Percentiles rank a stretch among this genome's conserved stretches.
Conservation (phyloP, 441 rosid species). For the Croton laevigatus region DNA sequence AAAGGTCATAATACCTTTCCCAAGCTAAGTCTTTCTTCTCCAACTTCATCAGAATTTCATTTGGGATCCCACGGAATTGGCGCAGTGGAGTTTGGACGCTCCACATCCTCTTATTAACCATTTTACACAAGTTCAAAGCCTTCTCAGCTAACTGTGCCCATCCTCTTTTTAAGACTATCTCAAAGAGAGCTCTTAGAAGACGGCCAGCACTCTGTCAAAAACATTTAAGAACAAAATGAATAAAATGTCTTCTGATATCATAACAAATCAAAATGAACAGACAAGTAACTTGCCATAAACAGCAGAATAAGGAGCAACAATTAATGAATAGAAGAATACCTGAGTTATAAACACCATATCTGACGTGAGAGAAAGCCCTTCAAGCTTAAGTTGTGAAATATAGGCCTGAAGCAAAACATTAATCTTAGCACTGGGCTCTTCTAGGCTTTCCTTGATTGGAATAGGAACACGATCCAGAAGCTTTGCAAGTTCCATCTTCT, state of each 20-base stretch:
- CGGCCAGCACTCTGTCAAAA: slow-evolving; percentile 79
- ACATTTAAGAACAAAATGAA: slow-evolving; percentile 14
- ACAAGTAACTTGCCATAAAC: slow-evolving; percentile 5
- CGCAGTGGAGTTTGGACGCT: slow-evolving; percentile 92
- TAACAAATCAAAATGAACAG: slow-evolving; percentile 14
- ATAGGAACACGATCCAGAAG: slow-evolving; percentile 90
- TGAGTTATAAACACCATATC: slow-evolving; percentile 97
- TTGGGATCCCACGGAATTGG: slow-evolving; percentile 80
- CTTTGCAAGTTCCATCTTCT: slow-evolving; percentile 96
- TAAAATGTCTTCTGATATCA: neutral
- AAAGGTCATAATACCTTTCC: slow-evolving; percentile 92
- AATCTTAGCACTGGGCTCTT: slow-evolving; percentile 95
- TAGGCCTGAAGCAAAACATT: slow-evolving; percentile 94
- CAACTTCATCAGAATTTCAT: slow-evolving; percentile 75
- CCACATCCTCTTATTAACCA: slow-evolving; percentile 97
- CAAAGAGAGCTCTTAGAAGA: slow-evolving; percentile 87
- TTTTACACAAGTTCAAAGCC: slow-evolving; percentile 84
- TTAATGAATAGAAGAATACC: slow-evolving; percentile 39
- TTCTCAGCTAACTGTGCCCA: slow-evolving; percentile 95
- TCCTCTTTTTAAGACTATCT: slow-evolving; percentile 86
- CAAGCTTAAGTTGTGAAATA: slow-evolving; percentile 92
- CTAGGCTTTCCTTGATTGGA: slow-evolving; percentile 93
- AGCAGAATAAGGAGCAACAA: slow-evolving; percentile 9
- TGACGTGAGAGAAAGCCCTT: slow-evolving; percentile 90
- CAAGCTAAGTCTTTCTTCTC: slow-evolving; percentile 96